Conservation (phyloP, 1,284 basidiomycete genomes). For the Tilletia caries region DNA sequence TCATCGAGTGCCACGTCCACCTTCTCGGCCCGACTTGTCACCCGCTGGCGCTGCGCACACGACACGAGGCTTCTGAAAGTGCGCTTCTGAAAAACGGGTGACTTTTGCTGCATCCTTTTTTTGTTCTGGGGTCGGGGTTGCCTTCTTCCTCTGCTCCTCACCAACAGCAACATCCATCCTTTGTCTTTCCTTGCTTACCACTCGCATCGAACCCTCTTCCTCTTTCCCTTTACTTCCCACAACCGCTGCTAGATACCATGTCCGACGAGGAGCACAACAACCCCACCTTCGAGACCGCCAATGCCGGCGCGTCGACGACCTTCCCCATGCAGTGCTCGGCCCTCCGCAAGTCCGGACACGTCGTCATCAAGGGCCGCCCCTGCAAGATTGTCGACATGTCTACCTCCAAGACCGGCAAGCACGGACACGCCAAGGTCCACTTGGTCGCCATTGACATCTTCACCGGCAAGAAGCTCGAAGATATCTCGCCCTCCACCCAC, state of each 20-base stretch:
- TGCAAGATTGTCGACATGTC: constrained; percentile 83
- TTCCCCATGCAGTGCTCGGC: constrained; percentile 91
- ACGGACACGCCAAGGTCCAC: constrained; percentile 99
- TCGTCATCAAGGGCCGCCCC: constrained; percentile 94
- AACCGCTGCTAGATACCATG: constrained; percentile 15
- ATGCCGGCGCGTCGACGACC: constrained; percentile 53
- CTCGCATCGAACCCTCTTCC: not conserved
- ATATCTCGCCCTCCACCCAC: constrained; percentile 97
- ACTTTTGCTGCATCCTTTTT: too few relatives aligned
- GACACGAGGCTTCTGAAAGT: too few relatives aligned
- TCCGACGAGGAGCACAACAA: constrained; percentile 82
- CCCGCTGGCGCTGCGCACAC: too few relatives aligned
- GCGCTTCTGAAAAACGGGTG: too few relatives aligned
- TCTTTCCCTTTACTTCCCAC: not conserved
- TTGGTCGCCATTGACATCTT: constrained; percentile 84
- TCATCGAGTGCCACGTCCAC: too few relatives aligned
- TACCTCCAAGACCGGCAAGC: constrained; percentile 95
- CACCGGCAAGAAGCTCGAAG: constrained; percentile 62
- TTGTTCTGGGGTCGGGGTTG: too few relatives aligned
- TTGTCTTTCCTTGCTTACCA: not conserved
- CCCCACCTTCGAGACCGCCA: constrained; percentile 75
- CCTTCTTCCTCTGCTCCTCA: too few relatives aligned
- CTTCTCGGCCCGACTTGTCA: too few relatives aligned
- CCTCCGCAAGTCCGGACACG: constrained; percentile 84
- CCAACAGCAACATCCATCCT: too few relatives aligned